A percentile compares a stretch with the other conserved stretches of the same genome.
Evolutionary conservation across 2,329 filamentous ascomycete species (phyloP).

Genomic region (Microsporum canis): DNA sequence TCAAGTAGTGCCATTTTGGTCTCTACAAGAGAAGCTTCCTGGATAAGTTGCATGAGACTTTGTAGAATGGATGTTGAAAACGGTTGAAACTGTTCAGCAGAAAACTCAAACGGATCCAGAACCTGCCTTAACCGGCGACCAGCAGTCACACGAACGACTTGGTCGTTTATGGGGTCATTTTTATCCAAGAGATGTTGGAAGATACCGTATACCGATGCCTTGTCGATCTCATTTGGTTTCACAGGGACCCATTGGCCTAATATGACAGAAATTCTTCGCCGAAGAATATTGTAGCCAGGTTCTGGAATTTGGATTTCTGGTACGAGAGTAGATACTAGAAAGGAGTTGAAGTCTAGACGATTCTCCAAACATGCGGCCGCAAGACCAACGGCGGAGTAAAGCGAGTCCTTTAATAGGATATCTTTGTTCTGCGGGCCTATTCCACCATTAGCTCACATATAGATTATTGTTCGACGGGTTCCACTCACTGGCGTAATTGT

Average conservation of each 20-base stretch:
- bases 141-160: slow-evolving; percentile 83
- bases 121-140: slow-evolving; percentile 72
- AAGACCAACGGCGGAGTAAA: slow-evolving; percentile 86
- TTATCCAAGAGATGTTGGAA: slow-evolving; percentile 76
- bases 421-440: slow-evolving; percentile 50
- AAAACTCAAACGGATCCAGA: slow-evolving; percentile 76
- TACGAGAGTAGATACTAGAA: slow-evolving; percentile 64
- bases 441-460: slow-evolving; percentile 4
- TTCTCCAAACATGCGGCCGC: slow-evolving; percentile 64
- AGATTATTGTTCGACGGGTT: slow-evolving; percentile 21
- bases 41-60: slow-evolving; percentile 64
- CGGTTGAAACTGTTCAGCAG: slow-evolving; percentile 59
- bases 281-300: slow-evolving; percentile 65
- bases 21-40: slow-evolving; percentile 69
- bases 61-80: slow-evolving; percentile 63
- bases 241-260: slow-evolving; percentile 83
- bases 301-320: slow-evolving; percentile 62
- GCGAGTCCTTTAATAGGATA: slow-evolving; percentile 78
- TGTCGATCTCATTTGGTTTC: slow-evolving; percentile 56
- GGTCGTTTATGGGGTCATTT: slow-evolving; percentile 68
- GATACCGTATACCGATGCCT: slow-evolving; percentile 71
- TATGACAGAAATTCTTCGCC: slow-evolving; percentile 77
- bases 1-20: slow-evolving; percentile 84
- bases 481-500: slow-evolving; percentile 56
- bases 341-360: slow-evolving; percentile 69